phyloP scores from a whole-genome alignment of 2,329 filamentous ascomycete species.

The Colletotrichum sp. region DNA sequence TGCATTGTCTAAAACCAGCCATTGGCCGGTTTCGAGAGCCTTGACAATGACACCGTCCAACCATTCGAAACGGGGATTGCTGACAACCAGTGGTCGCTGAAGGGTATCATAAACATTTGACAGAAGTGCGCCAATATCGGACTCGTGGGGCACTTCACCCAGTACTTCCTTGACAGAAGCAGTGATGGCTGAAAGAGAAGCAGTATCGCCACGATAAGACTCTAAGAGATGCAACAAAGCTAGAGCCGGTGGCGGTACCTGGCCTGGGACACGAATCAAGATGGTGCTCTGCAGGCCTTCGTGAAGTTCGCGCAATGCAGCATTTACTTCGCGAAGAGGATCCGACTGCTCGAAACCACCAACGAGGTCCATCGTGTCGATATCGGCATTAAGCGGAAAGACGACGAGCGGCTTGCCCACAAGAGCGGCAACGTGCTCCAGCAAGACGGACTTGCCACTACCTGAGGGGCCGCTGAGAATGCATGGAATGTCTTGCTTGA shows the following conservation, averaged over 20 bases:
- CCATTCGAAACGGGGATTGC: slow-evolving; percentile 91
- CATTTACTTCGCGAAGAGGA: slow-evolving; percentile 72
- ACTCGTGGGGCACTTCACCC: slow-evolving; percentile 44
- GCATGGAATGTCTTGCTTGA: slow-evolving; percentile 86
- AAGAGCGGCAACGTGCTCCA: slow-evolving; percentile 81
- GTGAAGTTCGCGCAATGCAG: slow-evolving; percentile 53
- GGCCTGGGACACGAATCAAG: slow-evolving; percentile 51
- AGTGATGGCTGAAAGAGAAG: slow-evolving; percentile 42
- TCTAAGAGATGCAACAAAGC: slow-evolving; percentile 57
- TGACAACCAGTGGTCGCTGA: slow-evolving; percentile 59
- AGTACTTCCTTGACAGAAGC: slow-evolving; percentile 44
- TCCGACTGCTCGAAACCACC: slow-evolving; percentile 97
- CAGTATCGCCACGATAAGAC: slow-evolving; percentile 40
- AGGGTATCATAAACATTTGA: slow-evolving; percentile 55
- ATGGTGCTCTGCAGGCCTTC: slow-evolving; percentile 57
- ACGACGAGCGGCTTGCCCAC: slow-evolving; percentile 79
- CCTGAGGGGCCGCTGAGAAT: slow-evolving; percentile 88
- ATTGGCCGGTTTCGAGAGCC: slow-evolving; percentile 83
- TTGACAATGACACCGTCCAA: slow-evolving; percentile 91
- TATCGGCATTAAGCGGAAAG: slow-evolving; percentile 91
- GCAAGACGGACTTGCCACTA: slow-evolving; percentile 82
- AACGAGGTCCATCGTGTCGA: slow-evolving; percentile 96
- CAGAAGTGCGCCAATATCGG: slow-evolving; percentile 52
- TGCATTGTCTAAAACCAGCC: slow-evolving; percentile 95
- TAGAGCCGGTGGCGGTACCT: slow-evolving; percentile 52